Evolutionary conservation across 2,329 filamentous ascomycete species (phyloP), one percentile per base, ranked within the genome.

Genomic region (Bipolaris oryzae): DNA sequence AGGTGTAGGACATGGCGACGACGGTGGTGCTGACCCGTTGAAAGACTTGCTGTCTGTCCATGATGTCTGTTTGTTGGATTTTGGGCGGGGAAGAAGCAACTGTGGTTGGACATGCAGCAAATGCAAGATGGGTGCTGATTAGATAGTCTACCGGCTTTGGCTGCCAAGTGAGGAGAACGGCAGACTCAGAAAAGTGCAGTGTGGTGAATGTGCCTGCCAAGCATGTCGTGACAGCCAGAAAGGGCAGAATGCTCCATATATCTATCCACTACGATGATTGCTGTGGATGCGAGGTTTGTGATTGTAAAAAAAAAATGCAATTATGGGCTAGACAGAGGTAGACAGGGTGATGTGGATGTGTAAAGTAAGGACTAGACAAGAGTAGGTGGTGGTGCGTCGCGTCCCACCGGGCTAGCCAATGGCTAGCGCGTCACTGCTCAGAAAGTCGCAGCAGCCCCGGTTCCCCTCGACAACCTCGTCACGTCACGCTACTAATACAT

Each of bases 21-120:
- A 34, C 11, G 16, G 9, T 50, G 43, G 10, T 68, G 49, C 50
- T 42, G 15, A 76, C 77, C 48, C 58, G 69, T 41, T 77, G 74
- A 57, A 82, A 82, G 21, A 70, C 58, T 13, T 74, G 70, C 51
- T 76, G 76, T 51, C 76, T 73, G 34, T 76, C 70, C 74, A 76
- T 76, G 15, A 33, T 60, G 46, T n/a, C 2, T 31, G 28, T 11
- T 20, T 31, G 28, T 31, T 39, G 43, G 39, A 13, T 18, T 13
- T 34, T 13, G 16, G 5, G 7, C 16, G 3, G 11, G 9, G 31
- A 33, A 23, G 6, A 53, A 18, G 13, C 3, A 46, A 46, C 10
- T 3, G 16, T 13, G 35, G 45, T 18, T 18, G 15, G 4, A 16
- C 7, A 10, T 18, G 34, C 13, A 35, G 45, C 23, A 28, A 34